phyloP scores from a whole-genome alignment of 495 filamentous ascomycete genomes.

The Pyrenula aspistea region DNA sequence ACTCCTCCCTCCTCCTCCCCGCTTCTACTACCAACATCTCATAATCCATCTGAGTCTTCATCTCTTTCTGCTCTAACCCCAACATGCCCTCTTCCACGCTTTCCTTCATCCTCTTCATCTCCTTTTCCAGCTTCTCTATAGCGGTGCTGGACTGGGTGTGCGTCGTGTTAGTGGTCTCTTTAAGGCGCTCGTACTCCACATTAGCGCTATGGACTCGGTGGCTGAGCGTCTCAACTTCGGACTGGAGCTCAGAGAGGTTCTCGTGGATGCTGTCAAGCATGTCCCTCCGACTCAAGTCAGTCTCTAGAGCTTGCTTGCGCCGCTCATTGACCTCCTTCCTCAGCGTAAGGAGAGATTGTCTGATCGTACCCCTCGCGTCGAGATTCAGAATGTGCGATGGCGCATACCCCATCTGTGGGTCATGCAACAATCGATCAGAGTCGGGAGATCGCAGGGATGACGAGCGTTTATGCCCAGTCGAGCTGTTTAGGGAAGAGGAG shows the following conservation, averaged over 20 bases:
- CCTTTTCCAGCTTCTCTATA: slow-evolving; percentile 97
- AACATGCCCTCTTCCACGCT: slow-evolving; percentile 93
- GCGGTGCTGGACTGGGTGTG: slow-evolving; percentile 80
- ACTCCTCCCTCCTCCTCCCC: slow-evolving; percentile 82
- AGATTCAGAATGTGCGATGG: slow-evolving; percentile 76
- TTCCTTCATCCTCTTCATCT: slow-evolving; percentile 94
- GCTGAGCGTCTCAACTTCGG: slow-evolving; percentile 84
- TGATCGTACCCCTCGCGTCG: slow-evolving; percentile 63
- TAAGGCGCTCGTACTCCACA: slow-evolving; percentile 87
- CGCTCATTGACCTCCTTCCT: slow-evolving; percentile 83
- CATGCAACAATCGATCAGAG: slow-evolving; percentile 60
- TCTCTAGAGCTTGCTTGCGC: slow-evolving; percentile 67
- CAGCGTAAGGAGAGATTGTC: slow-evolving; percentile 61
- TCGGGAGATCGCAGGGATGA: slow-evolving; percentile 24
- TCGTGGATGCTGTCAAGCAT: slow-evolving; percentile 86
- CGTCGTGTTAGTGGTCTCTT: slow-evolving; percentile 78
- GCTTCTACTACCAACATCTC: slow-evolving; percentile 90
- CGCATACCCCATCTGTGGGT: slow-evolving; percentile 75
- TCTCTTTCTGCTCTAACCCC: slow-evolving; percentile 96
- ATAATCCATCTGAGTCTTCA: slow-evolving; percentile 82
- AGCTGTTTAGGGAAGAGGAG: slow-evolving; percentile 51
- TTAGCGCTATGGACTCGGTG: slow-evolving; percentile 74
- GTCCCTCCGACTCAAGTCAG: slow-evolving; percentile 82
- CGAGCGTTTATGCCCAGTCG: slow-evolving; percentile 20
- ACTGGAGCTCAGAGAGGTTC: slow-evolving; percentile 84